Percentiles rank a stretch among this genome's conserved stretches.
Evolutionary conservation across 495 filamentous ascomycete genomes (phyloP).

Genomic region (Xylaria acuta): DNA sequence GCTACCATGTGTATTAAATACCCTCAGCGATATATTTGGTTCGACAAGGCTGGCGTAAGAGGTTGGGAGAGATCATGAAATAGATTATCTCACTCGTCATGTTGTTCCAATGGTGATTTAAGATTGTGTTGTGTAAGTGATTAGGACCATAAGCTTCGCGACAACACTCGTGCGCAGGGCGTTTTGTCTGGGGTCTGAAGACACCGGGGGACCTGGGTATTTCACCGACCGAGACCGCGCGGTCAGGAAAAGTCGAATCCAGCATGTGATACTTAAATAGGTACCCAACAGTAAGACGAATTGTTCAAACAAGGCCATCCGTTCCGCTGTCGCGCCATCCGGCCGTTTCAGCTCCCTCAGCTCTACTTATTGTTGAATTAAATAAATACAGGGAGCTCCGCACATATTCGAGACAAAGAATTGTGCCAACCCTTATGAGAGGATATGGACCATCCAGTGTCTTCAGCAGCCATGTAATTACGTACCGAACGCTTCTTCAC

Average conservation of each 20-base stretch:
- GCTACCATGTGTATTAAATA: constrained; percentile 7
- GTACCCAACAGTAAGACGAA: neutral
- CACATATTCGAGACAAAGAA: neutral
- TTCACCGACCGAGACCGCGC: neutral
- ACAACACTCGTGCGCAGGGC: neutral
- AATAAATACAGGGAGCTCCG: neutral
- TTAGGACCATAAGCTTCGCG: neutral
- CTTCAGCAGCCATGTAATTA: neutral
- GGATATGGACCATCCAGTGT: neutral
- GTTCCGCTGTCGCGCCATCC: neutral
- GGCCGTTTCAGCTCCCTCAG: neutral
- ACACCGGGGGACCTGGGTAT: neutral
- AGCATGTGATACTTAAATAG: neutral
- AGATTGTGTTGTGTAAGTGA: neutral
- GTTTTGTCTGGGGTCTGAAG: neutral
- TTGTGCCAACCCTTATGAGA: neutral
- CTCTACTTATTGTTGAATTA: neutral
- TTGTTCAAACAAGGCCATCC: neutral
- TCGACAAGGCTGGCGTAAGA: neutral
- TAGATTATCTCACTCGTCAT: neutral
- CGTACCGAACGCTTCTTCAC: too few relatives aligned
- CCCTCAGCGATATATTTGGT: neutral
- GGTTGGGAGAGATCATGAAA: neutral
- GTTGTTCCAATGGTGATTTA: neutral
- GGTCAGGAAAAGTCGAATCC: neutral